Evolutionary conservation across 305 asterid species (phyloP), one percentile per base, ranked within the genome.

Genomic region (Solanum hybrid): DNA sequence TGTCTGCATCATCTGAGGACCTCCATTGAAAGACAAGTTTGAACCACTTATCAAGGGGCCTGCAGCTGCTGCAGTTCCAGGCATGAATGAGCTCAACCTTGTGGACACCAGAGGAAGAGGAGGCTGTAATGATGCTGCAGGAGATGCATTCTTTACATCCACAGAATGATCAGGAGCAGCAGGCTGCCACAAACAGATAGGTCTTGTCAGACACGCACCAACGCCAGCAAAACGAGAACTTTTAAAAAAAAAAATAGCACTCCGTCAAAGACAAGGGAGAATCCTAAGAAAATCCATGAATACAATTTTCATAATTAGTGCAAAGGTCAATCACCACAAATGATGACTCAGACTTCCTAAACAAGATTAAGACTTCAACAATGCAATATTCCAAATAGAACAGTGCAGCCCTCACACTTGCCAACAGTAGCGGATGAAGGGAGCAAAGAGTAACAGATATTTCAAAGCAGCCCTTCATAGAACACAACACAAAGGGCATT

Each of bases 1-100:
- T 29, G 89, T 89, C 92, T 89, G 95, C 90, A 88, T 90, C 86
- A 90, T 91, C 89, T 79, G 93, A 87, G 91, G 51, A 89, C 90
- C 92, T 87, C 92, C 93, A 79, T 57, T 92, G 91, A 91, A 93
- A 86, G 94, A 91, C 87, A 92, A 91, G 89, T 90, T 90, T 79
- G 90, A 94, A 91, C 91, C 65, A 89, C 78, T 92, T 37, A 89
- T 89, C 34, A 83, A 85, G 89, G 86, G 90, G 89, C 90, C 94
- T 89, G 92, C 93, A 17, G 87, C 90, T 82, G 91, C 89, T 77
- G 89, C 91, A 91, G 33, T 37, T 87, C 84, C 83, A 81, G 91
- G 39, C 29, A 75, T 27, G 39, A 87, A 70, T 87, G 89, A 70
- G 81, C 41, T 73, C 68, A 41, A 76, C 68, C 83, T 38, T 87